Conservation (phyloP, 1,284 basidiomycete species). For the Rhodotorula sp. region DNA sequence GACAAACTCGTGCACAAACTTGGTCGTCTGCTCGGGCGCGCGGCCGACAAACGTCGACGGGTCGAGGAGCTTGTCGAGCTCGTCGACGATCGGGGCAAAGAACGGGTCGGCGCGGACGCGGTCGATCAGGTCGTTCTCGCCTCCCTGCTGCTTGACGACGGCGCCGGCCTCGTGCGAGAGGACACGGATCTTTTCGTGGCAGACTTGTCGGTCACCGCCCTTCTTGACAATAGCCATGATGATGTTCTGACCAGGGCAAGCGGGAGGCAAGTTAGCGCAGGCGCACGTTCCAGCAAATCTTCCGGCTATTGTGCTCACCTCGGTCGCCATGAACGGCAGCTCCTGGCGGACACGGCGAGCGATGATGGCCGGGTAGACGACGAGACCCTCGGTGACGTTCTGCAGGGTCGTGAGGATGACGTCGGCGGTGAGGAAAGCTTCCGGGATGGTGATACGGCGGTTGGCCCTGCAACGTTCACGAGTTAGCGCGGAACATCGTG, state of each 20-base stretch:
- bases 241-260: slow-evolving; percentile 64
- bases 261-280: slow-evolving; percentile 52
- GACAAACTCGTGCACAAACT: slow-evolving; percentile 85
- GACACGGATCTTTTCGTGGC: slow-evolving; percentile 93
- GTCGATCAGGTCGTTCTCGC: slow-evolving; percentile 94
- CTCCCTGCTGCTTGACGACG: slow-evolving; percentile 91
- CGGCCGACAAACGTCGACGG: slow-evolving; percentile 83
- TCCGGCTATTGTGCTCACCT: slow-evolving; percentile 12
- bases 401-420: slow-evolving; percentile 93
- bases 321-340: slow-evolving; percentile 85
- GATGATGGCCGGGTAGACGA: slow-evolving; percentile 97
- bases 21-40: slow-evolving; percentile 89
- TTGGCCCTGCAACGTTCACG: slow-evolving; percentile 66
- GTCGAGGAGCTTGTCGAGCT: slow-evolving; percentile 60
- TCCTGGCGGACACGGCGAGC: slow-evolving; percentile 87
- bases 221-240: slow-evolving; percentile 98
- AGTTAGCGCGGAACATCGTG: background rate
- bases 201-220: slow-evolving; percentile 93
- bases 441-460: slow-evolving; percentile 90
- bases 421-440: slow-evolving; percentile 95
- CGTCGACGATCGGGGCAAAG: slow-evolving; percentile 59
- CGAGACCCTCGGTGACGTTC: slow-evolving; percentile 94
- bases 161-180: slow-evolving; percentile 93
- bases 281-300: too few species aligned
- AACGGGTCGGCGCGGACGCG: slow-evolving; percentile 68